A percentile compares a stretch with the other conserved stretches of the same genome.
Conservation (phyloP, 2,329 filamentous ascomycete species). For the Colletotrichum neosansevieriae region DNA sequence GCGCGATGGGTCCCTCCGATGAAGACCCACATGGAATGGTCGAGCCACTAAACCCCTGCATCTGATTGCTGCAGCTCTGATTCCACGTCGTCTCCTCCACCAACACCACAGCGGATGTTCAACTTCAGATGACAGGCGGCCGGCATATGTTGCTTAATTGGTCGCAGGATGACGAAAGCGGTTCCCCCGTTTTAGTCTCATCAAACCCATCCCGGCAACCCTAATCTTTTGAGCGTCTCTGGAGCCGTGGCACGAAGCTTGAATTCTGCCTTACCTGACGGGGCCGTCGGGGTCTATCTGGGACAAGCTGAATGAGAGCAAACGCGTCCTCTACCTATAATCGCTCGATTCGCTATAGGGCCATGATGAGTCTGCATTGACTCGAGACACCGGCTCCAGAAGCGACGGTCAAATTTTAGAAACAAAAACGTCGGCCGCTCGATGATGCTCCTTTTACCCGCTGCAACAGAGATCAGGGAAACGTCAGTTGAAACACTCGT, state of each 20-base stretch:
- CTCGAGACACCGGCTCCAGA: too few relatives aligned
- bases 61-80: constrained; percentile 37
- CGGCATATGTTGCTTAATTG: constrained; percentile 20
- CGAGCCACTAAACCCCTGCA: constrained; percentile 8
- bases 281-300: constrained; percentile 14
- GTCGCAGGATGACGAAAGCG: constrained; percentile 31
- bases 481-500: too few relatives aligned
- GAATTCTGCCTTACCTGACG: constrained; percentile 38
- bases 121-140: constrained; percentile 31
- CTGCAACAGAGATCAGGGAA: too few relatives aligned
- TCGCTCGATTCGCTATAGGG: constrained; percentile 15
- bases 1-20: constrained; percentile 15
- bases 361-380: constrained; percentile 33
- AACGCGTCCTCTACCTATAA: constrained; percentile 23
- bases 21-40: background rate
- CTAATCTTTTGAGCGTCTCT: constrained; percentile 24
- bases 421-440: too few relatives aligned
- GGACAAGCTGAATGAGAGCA: constrained; percentile 35
- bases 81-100: constrained; percentile 38
- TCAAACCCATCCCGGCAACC: constrained; percentile 28
- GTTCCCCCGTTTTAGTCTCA: background rate
- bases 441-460: too few relatives aligned
- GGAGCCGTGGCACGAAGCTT: constrained; percentile 30
- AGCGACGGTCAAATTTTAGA: constrained; percentile 6
- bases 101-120: too few relatives aligned